phyloP scores from a whole-genome alignment of 305 asterid genomes.

The Fraxinus latifolia region DNA sequence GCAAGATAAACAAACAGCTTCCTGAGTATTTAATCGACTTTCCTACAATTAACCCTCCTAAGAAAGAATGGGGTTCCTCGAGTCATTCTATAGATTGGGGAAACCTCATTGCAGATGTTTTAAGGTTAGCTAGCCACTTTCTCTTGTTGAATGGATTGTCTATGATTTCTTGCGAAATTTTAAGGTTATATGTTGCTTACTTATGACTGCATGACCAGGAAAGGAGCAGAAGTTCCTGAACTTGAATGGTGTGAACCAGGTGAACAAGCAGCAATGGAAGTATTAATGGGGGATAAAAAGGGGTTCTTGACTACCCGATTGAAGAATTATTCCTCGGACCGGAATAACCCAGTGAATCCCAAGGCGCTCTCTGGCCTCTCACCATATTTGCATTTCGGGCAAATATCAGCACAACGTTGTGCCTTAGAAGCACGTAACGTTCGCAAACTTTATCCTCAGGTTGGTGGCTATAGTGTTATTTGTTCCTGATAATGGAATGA shows the following conservation, averaged over 20 bases:
- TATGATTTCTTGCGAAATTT: background rate
- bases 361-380: conserved; percentile 84
- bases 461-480: conserved; percentile 18
- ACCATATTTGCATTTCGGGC: conserved; percentile 94
- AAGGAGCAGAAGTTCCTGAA: conserved; percentile 96
- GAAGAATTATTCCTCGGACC: conserved; percentile 65
- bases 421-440: conserved; percentile 74
- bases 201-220: conserved; percentile 48
- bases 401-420: conserved; percentile 89
- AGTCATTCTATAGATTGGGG: conserved; percentile 55
- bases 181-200: conserved; percentile 16
- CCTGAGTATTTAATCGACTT: conserved; percentile 72
- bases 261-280: conserved; percentile 69
- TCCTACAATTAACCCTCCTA: conserved; percentile 50
- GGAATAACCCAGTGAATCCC: conserved; percentile 88
- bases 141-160: conserved; percentile 16
- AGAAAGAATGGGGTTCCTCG: conserved; percentile 49
- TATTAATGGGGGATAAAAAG: conserved; percentile 54
- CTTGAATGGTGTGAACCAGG: conserved; percentile 95
- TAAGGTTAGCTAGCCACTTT: conserved; percentile 49
- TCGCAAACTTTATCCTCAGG: conserved; percentile 64
- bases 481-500: background rate
- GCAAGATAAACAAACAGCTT: conserved; percentile 71
- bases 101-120: conserved; percentile 48
- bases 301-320: conserved; percentile 71